A percentile compares a stretch with the other conserved stretches of the same genome.
Conservation (phyloP, 1,284 basidiomycete genomes). For the Ustanciosporium gigantosporum region DNA sequence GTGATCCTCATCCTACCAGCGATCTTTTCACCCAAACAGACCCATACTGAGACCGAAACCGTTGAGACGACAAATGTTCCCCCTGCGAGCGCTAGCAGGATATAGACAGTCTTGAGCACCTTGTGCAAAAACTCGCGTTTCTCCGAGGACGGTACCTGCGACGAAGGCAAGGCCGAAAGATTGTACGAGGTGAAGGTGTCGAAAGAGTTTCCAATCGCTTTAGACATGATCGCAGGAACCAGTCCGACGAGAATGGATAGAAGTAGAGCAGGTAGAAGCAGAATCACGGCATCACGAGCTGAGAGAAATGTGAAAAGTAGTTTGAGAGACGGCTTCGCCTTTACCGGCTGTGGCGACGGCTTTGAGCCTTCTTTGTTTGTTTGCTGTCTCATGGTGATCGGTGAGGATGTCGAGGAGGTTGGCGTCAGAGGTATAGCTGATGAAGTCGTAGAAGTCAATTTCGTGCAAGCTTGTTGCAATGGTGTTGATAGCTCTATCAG, state of each 20-base stretch:
- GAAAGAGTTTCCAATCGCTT: conserved; percentile 83
- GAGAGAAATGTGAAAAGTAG: conserved; percentile 45
- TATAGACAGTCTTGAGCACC: conserved; percentile 67
- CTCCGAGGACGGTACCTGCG: conserved; percentile 63
- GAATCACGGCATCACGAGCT: conserved; percentile 21
- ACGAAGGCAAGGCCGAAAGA: conserved; percentile 63
- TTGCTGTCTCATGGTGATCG: too few species aligned
- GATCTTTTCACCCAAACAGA: conserved; percentile 81
- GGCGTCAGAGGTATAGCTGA: too few species aligned
- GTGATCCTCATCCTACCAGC: conserved; percentile 71
- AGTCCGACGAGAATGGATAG: conserved; percentile 74
- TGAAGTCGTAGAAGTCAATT: too few species aligned
- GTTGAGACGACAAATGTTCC: conserved; percentile 76
- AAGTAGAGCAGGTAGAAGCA: conserved; percentile 72
- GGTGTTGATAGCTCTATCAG: too few species aligned
- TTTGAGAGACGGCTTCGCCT: conserved; percentile 24
- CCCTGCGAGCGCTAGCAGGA: conserved; percentile 74
- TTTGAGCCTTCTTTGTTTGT: neutral
- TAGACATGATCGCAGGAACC: conserved; percentile 90
- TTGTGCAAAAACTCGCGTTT: conserved; percentile 66
- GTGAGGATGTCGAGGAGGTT: too few species aligned
- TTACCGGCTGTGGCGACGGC: neutral
- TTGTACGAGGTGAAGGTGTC: conserved; percentile 71
- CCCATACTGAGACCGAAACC: conserved; percentile 79
- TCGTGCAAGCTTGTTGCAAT: too few species aligned